These are phyloP conservation scores for Candida orba DNA, from an alignment of 805 yeast genomes.

Conservation along the genomic window DNA sequence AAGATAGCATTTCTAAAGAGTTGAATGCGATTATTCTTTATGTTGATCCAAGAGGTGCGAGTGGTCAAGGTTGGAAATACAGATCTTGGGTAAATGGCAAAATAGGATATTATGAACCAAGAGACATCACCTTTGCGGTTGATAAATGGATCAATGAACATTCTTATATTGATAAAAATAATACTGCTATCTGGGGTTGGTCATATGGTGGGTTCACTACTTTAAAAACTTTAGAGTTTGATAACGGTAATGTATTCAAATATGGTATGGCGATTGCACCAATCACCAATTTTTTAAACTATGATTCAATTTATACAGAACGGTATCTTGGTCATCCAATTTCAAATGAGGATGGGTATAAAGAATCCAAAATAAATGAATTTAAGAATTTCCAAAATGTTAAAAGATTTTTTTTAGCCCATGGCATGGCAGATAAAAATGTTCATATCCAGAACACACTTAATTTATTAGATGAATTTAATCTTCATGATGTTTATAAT, in stretches of 20 bases:
- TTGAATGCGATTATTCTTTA: slow-evolving; percentile 55
- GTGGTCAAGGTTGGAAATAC: slow-evolving; percentile 67
- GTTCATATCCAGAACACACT: slow-evolving; percentile 71
- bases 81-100: slow-evolving; percentile 47
- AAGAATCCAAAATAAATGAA: slow-evolving; percentile 36
- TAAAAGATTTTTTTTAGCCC: slow-evolving; percentile 58
- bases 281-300: slow-evolving; percentile 69
- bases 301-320: slow-evolving; percentile 76
- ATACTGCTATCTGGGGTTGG: slow-evolving; percentile 82
- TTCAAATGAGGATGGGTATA: slow-evolving; percentile 43
- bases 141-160: slow-evolving; percentile 39
- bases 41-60: slow-evolving; percentile 79
- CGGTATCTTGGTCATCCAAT: slow-evolving; percentile 59
- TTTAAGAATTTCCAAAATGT: slow-evolving; percentile 38
- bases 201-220: slow-evolving; percentile 80
- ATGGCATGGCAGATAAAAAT: slow-evolving; percentile 81
- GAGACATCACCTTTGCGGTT: slow-evolving; percentile 51
- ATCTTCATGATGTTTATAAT: slow-evolving; percentile 47
- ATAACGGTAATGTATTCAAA: slow-evolving; percentile 53
- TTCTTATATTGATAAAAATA: slow-evolving; percentile 40
- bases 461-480: slow-evolving; percentile 53
- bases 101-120: slow-evolving; percentile 72
- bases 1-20: slow-evolving; percentile 49
- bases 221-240: slow-evolving; percentile 65
- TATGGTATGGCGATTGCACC: slow-evolving; percentile 84